Evolutionary conservation across 2,329 filamentous ascomycete species (phyloP).

Genomic region (Diaporthe ampelina): DNA sequence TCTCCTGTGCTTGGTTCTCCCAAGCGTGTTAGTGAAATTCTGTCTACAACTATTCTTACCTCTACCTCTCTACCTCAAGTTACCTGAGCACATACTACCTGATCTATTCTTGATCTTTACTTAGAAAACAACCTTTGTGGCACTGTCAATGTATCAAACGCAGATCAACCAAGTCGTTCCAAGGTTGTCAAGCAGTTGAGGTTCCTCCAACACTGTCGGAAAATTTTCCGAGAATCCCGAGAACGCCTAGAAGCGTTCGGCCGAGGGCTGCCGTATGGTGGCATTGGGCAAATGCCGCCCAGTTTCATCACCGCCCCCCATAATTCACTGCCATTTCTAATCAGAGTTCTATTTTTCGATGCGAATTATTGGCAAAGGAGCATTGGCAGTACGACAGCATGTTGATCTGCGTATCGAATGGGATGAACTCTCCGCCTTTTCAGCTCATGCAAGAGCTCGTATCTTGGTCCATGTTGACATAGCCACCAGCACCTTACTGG

Average conservation of each 20-base stretch:
- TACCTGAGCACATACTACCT: too few relatives aligned
- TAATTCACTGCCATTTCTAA: neutral
- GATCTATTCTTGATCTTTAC: too few relatives aligned
- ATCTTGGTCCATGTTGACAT: neutral
- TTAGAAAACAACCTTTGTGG: neutral
- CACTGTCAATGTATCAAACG: neutral
- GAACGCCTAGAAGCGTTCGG: conserved; percentile 6
- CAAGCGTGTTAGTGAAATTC: neutral
- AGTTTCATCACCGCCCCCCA: neutral
- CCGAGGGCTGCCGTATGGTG: conserved; percentile 1
- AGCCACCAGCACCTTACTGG: neutral
- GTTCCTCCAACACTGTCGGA: neutral
- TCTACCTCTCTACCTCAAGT: too few relatives aligned
- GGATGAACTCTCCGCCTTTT: neutral
- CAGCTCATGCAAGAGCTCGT: neutral
- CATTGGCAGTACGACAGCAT: neutral
- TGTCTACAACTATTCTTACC: too few relatives aligned
- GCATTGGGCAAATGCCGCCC: neutral
- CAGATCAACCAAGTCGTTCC: neutral
- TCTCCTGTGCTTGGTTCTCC: neutral
- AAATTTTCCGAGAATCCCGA: conserved; percentile 18
- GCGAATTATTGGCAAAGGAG: neutral
- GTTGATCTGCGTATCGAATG: neutral
- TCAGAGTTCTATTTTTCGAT: neutral
- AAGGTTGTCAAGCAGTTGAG: neutral